These are phyloP conservation scores for Penicillium sp. DNA, from an alignment of 2,329 filamentous ascomycete species.

Conservation along the genomic window DNA sequence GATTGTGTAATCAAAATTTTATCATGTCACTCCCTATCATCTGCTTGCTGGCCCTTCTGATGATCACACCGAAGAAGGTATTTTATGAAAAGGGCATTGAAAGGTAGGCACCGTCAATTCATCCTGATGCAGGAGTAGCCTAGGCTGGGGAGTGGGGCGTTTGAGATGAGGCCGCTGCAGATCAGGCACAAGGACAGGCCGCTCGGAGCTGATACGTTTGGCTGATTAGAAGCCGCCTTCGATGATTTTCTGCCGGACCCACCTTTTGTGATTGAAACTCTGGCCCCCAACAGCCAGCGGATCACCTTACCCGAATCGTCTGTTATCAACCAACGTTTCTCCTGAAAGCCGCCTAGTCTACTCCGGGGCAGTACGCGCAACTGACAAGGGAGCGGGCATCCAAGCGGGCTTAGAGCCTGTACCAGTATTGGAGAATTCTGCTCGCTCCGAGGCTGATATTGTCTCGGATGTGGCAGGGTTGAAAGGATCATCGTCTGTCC, in stretches of 20 bases:
- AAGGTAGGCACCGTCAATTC: neutral
- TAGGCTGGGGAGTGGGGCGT: too few relatives aligned
- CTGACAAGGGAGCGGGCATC: neutral
- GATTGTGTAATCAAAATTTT: neutral
- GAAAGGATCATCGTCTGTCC: neutral
- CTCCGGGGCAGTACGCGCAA: neutral
- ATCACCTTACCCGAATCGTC: neutral
- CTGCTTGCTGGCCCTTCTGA: neutral
- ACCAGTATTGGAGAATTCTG: too few relatives aligned
- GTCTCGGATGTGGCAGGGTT: neutral
- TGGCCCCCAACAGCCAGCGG: neutral
- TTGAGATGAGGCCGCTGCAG: neutral
- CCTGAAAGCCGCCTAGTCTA: neutral
- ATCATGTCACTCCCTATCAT: neutral
- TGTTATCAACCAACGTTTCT: neutral
- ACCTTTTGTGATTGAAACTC: neutral
- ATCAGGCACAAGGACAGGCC: neutral
- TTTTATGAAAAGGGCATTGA: neutral
- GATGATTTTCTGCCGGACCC: neutral
- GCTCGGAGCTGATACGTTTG: neutral
- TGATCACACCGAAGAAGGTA: neutral
- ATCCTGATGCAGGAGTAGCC: too few relatives aligned
- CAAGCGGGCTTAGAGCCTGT: neutral
- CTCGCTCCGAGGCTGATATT: too few relatives aligned
- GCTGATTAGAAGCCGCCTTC: neutral